These are phyloP conservation scores for Suhomyces ambrosiae DNA, from an alignment of 1,139 yeast genomes.

Conservation along the genomic window DNA sequence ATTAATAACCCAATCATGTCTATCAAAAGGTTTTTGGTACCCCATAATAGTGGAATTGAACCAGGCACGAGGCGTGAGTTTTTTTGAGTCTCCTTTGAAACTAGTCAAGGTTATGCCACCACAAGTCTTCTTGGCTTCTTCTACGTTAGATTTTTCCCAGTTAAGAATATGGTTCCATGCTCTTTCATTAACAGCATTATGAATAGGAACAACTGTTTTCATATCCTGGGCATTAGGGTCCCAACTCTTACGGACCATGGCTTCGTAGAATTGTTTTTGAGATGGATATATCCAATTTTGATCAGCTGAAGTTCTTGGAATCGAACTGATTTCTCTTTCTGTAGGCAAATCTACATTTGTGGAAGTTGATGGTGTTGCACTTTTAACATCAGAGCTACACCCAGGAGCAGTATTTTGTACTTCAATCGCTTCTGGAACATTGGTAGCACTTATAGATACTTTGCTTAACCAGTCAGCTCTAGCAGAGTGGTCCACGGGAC, in stretches of 20 bases:
- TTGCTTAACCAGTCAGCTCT: slow-evolving; percentile 26
- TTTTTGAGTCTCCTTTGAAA: slow-evolving; percentile 85
- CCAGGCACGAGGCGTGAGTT: slow-evolving; percentile 88
- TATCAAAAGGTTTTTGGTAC: slow-evolving; percentile 80
- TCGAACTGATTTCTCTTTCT: slow-evolving; percentile 77
- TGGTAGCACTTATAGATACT: slow-evolving; percentile 33
- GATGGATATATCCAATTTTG: slow-evolving; percentile 93
- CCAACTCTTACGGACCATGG: slow-evolving; percentile 92
- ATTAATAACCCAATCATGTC: slow-evolving; percentile 95
- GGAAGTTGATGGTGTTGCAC: slow-evolving; percentile 8
- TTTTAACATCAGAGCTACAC: slow-evolving; percentile 38
- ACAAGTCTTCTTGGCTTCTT: slow-evolving; percentile 53
- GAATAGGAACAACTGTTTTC: slow-evolving; percentile 91
- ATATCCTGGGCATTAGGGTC: slow-evolving; percentile 80
- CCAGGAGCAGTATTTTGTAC: slow-evolving; percentile 25
- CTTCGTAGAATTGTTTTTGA: slow-evolving; percentile 90
- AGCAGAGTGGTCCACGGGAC: slow-evolving; percentile 32
- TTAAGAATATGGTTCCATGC: slow-evolving; percentile 84
- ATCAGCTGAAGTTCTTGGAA: slow-evolving; percentile 71
- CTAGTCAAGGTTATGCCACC: slow-evolving; percentile 86
- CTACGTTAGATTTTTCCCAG: slow-evolving; percentile 75
- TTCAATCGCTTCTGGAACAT: slow-evolving; percentile 42
- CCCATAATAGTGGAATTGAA: slow-evolving; percentile 64
- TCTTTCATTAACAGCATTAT: slow-evolving; percentile 88
- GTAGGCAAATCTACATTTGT: slow-evolving; percentile 49